Evolutionary conservation across 1,139 yeast species (phyloP).

Genomic region (Kazachstania sp.): DNA sequence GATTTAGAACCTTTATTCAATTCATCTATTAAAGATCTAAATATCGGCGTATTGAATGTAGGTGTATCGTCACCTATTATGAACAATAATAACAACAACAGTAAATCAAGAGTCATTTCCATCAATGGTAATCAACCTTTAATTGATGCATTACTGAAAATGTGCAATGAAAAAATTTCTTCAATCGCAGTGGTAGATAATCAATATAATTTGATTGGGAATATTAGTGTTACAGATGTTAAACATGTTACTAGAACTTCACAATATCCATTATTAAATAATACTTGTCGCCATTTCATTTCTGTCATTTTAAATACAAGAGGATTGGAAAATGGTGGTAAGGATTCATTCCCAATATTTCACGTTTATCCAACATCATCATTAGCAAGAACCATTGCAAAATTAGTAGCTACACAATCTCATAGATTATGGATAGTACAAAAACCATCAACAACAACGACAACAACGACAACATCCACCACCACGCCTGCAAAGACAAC

Average conservation of each 20-base stretch:
- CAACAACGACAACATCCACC: neutral
- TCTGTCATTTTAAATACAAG: slow-evolving; percentile 75
- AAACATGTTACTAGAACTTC: slow-evolving; percentile 74
- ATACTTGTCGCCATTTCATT: slow-evolving; percentile 77
- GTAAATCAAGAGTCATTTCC: slow-evolving; percentile 46
- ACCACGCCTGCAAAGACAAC: slow-evolving; percentile 1
- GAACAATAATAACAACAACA: slow-evolving; percentile 3
- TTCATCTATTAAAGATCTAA: slow-evolving; percentile 36
- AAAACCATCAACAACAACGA: slow-evolving; percentile 33
- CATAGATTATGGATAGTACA: slow-evolving; percentile 91
- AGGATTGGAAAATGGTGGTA: slow-evolving; percentile 75
- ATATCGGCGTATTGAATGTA: slow-evolving; percentile 28
- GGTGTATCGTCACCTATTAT: neutral
- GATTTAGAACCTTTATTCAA: slow-evolving; percentile 66
- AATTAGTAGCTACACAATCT: slow-evolving; percentile 86
- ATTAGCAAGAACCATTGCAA: slow-evolving; percentile 82
- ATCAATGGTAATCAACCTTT: slow-evolving; percentile 77
- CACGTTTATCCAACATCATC: slow-evolving; percentile 74
- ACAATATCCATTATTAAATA: slow-evolving; percentile 67
- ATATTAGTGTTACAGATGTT: slow-evolving; percentile 88
- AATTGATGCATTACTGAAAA: slow-evolving; percentile 73
- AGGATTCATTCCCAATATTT: slow-evolving; percentile 92
- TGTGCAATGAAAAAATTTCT: slow-evolving; percentile 75
- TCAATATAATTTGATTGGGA: slow-evolving; percentile 66
- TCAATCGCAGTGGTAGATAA: slow-evolving; percentile 90